Evolutionary conservation across 2,329 filamentous ascomycete genomes (phyloP).

Genomic region (Curvularia lunata): DNA sequence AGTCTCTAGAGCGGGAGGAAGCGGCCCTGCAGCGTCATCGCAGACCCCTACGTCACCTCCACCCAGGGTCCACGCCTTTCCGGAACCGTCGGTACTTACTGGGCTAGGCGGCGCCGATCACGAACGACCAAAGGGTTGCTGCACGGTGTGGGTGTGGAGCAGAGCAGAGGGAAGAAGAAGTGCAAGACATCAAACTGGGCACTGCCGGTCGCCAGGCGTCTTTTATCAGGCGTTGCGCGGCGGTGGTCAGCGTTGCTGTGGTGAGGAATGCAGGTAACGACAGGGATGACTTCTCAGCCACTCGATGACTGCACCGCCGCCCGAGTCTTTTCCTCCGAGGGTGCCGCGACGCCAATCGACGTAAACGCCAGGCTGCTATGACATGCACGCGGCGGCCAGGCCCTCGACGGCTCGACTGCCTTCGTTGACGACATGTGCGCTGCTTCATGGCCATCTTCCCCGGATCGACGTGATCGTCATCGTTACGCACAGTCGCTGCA

Average conservation of each 20-base stretch:
- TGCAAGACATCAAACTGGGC: neutral
- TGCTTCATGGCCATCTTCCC: constrained; percentile 5
- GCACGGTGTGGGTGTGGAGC: neutral
- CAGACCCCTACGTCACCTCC: constrained; percentile 24
- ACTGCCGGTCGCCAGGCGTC: neutral
- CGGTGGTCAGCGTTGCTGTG: constrained; percentile 20
- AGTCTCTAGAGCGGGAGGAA: constrained; percentile 25
- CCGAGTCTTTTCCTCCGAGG: constrained; percentile 6
- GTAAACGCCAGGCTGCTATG: constrained; percentile 15
- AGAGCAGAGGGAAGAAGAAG: neutral
- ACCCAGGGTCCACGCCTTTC: constrained; percentile 14
- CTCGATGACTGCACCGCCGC: constrained; percentile 13
- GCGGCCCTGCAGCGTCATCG: constrained; percentile 32
- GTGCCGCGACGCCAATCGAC: constrained; percentile 13
- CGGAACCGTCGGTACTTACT: constrained; percentile 20
- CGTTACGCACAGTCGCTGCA: constrained; percentile 9
- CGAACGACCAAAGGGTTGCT: neutral
- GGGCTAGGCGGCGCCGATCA: constrained; percentile 15
- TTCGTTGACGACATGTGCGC: constrained; percentile 8
- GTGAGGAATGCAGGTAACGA: constrained; percentile 19
- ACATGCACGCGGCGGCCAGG: constrained; percentile 13
- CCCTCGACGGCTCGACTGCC: neutral
- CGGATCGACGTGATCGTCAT: constrained; percentile 27
- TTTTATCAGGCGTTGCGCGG: constrained; percentile 22
- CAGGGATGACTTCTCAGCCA: constrained; percentile 18